These are phyloP conservation scores for Ceratocystis papillata DNA, from an alignment of 2,329 filamentous ascomycete species.

Conservation along the genomic window DNA sequence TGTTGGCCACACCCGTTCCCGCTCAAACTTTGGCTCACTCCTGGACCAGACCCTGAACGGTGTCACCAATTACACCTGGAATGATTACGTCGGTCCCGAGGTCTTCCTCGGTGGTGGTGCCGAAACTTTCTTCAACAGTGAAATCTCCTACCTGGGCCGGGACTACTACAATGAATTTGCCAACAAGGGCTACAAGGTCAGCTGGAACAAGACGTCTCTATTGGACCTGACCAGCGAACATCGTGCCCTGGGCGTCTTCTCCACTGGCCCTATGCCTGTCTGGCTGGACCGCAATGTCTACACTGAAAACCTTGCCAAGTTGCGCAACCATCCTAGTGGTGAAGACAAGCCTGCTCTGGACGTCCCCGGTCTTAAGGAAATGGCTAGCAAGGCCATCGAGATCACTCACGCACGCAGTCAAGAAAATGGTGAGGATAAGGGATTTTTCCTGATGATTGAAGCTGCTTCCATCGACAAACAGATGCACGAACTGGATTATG, in stretches of 20 bases:
- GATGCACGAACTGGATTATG: constrained; percentile 79
- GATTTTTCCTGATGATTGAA: constrained; percentile 82
- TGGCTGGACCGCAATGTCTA: constrained; percentile 83
- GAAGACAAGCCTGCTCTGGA: constrained; percentile 54
- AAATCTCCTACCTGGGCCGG: constrained; percentile 54
- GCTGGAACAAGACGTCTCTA: constrained; percentile 64
- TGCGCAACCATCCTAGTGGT: constrained; percentile 60
- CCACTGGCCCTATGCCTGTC: constrained; percentile 61
- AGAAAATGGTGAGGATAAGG: constrained; percentile 43
- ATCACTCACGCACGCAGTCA: constrained; percentile 54
- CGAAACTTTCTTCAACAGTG: constrained; percentile 63
- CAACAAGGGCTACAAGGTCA: constrained; percentile 60
- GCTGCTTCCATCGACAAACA: constrained; percentile 80
- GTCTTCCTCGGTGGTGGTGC: constrained; percentile 75
- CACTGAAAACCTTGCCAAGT: constrained; percentile 53
- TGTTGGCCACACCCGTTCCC: constrained; percentile 59
- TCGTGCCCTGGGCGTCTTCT: constrained; percentile 68
- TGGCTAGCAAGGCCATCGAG: constrained; percentile 79
- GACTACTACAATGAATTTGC: constrained; percentile 72
- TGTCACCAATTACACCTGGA: constrained; percentile 72
- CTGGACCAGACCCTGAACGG: constrained; percentile 69
- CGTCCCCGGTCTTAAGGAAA: constrained; percentile 74
- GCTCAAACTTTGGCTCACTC: constrained; percentile 57
- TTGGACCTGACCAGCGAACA: constrained; percentile 44
- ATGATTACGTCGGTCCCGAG: constrained; percentile 60